phyloP scores from a whole-genome alignment of 768 basidiomycete genomes.

The Russula foetens region DNA sequence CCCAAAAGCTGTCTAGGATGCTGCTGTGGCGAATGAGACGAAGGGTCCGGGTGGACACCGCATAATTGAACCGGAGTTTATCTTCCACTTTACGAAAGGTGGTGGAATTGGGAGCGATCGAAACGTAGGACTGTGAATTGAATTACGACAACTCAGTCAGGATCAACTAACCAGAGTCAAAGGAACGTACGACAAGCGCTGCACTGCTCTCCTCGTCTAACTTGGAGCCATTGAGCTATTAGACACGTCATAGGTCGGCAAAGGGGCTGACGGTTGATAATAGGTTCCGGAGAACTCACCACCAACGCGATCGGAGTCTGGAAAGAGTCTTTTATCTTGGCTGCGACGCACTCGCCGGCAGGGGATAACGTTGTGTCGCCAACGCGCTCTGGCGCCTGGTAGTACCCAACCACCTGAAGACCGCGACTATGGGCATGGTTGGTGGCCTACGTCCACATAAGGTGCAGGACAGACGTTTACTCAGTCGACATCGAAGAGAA shows the following conservation, averaged over 20 bases:
- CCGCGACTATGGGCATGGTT: conserved; percentile 48
- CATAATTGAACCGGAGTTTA: neutral
- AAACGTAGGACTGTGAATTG: neutral
- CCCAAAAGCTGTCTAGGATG: conserved; percentile 55
- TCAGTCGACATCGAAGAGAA: neutral
- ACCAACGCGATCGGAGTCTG: conserved; percentile 59
- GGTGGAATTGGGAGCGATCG: neutral
- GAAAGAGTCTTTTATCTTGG: conserved; percentile 46
- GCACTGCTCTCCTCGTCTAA: neutral
- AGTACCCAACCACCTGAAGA: conserved; percentile 60
- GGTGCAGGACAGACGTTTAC: neutral
- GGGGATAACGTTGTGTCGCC: conserved; percentile 55
- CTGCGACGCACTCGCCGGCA: conserved; percentile 55
- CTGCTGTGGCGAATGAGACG: conserved; percentile 40
- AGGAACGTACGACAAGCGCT: conserved; percentile 14
- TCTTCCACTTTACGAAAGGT: neutral
- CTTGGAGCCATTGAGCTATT: conserved; percentile 34
- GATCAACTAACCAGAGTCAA: neutral
- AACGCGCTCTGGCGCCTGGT: conserved; percentile 61
- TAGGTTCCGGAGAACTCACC: conserved; percentile 34
- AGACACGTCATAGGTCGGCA: conserved; percentile 38
- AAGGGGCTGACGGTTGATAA: conserved; percentile 24
- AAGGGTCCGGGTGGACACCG: conserved; percentile 39
- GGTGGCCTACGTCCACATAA: conserved; percentile 37
- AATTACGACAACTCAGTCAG: neutral